These are phyloP conservation scores for Fusarium vanettenii DNA, from an alignment of 2,329 filamentous ascomycete species.

Conservation along the genomic window DNA sequence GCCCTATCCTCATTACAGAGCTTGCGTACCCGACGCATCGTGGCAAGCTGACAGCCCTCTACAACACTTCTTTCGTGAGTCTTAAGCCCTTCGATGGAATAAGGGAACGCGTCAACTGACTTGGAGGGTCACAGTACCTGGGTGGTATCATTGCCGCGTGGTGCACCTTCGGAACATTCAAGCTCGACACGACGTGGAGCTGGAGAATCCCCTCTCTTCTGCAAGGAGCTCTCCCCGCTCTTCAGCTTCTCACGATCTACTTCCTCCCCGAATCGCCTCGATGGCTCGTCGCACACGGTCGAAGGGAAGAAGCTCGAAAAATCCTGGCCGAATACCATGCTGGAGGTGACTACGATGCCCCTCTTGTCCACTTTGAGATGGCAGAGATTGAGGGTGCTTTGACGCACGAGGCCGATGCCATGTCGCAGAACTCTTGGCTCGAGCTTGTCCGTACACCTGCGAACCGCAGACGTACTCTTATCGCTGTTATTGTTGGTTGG, in stretches of 20 bases:
- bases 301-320: slow-evolving; percentile 49
- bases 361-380: slow-evolving; percentile 55
- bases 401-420: slow-evolving; percentile 44
- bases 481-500: slow-evolving; percentile 35
- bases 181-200: slow-evolving; percentile 35
- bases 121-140: slow-evolving; percentile 27
- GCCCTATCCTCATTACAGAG: slow-evolving; percentile 49
- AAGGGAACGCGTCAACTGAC: neutral
- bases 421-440: slow-evolving; percentile 52
- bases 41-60: slow-evolving; percentile 48
- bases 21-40: slow-evolving; percentile 50
- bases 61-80: slow-evolving; percentile 47
- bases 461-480: slow-evolving; percentile 41
- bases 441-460: slow-evolving; percentile 53
- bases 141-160: slow-evolving; percentile 47
- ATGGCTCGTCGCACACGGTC: slow-evolving; percentile 49
- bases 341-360: slow-evolving; percentile 53
- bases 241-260: slow-evolving; percentile 41
- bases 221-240: slow-evolving; percentile 35
- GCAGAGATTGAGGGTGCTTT: slow-evolving; percentile 53
- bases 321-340: slow-evolving; percentile 56
- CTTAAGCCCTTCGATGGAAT: accelerated
- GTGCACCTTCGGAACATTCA: slow-evolving; percentile 44
- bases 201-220: slow-evolving; percentile 46
- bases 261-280: slow-evolving; percentile 44